Evolutionary conservation across 805 yeast species (phyloP), one percentile per base, ranked within the genome.

Genomic region (Lipomyces spencermartinsiae): DNA sequence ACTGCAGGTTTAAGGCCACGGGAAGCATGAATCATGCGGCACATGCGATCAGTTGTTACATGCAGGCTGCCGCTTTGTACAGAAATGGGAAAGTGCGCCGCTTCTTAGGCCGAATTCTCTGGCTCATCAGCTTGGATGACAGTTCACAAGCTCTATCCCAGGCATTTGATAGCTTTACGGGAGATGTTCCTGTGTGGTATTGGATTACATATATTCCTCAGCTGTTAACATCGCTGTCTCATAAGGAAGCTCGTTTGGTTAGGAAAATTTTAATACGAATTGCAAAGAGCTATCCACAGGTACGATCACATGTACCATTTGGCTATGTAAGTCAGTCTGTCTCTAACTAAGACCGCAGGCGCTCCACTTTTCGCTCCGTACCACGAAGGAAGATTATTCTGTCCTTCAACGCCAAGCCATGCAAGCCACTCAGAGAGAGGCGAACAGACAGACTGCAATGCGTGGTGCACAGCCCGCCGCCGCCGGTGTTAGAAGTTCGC

Each of bases 181-280:
- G 98, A 25, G 99, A 96, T 71, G 92, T 92, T 55, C 99, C 99
- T 4, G 97, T 94, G 1, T 95, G 99, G 99, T 94, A 94, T 78
- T 95, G 98, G 98, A 92, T 95, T 58, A 92, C 98, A 0, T 95
- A 90, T 75, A 93, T 95, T 73, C 99, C 99, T 1, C 99, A 96
- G 79, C 82, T 95, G 68, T 82, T 95, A 73, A 89, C 97, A 0
- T 89, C 97, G 0, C 82, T 95, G 68, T 91, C 98, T 0, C 97
- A 93, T 73, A 90, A 88, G 73, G 98, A 95, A 77, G 98, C 98
- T 0, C 85, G 87, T 65, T 83, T 93, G 78, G 97, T 94, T 1
- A 89, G 97, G 69, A 93, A 89, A 74, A 90, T 95, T 57, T 83
- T 95, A 76, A 90, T 93, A 63, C 84, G 95, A 72, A 95, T 95